phyloP scores from a whole-genome alignment of 2,329 filamentous ascomycete species.

The Chlorencoelia australis region DNA sequence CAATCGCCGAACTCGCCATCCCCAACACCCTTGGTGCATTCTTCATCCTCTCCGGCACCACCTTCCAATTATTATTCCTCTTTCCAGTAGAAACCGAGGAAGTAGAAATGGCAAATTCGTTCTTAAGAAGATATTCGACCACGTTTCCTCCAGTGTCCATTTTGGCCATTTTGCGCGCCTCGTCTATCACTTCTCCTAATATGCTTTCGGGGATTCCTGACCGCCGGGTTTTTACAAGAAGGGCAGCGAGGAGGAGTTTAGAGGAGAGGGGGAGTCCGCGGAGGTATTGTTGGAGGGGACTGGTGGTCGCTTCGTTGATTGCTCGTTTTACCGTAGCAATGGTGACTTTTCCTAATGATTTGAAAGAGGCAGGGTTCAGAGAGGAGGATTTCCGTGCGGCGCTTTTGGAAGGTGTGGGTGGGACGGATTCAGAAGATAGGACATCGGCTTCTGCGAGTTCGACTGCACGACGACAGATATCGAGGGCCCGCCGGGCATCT shows the following conservation, averaged over 20 bases:
- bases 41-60: no score
- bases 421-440: conserved; percentile 29
- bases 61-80: no score
- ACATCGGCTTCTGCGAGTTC: conserved; percentile 79
- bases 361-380: conserved; percentile 8
- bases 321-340: conserved; percentile 90
- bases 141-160: conserved; percentile 51
- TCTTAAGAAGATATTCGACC: conserved; percentile 42
- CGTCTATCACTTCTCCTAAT: conserved; percentile 81
- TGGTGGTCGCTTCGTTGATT: conserved; percentile 90
- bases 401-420: conserved; percentile 53
- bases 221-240: conserved; percentile 68
- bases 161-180: conserved; percentile 60
- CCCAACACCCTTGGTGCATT: conserved; percentile 39
- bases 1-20: conserved; percentile 65
- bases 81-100: no score
- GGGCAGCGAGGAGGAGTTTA: conserved; percentile 76
- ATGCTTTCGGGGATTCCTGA: conserved; percentile 82
- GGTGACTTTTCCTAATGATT: conserved; percentile 53
- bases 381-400: conserved; percentile 26
- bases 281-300: conserved; percentile 81
- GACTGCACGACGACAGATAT: conserved; percentile 90
- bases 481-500: conserved; percentile 81
- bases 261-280: conserved; percentile 70
- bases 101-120: no score